These are phyloP conservation scores for Nigrospora osmanthi DNA, from an alignment of 2,329 filamentous ascomycete species.

Conservation along the genomic window DNA sequence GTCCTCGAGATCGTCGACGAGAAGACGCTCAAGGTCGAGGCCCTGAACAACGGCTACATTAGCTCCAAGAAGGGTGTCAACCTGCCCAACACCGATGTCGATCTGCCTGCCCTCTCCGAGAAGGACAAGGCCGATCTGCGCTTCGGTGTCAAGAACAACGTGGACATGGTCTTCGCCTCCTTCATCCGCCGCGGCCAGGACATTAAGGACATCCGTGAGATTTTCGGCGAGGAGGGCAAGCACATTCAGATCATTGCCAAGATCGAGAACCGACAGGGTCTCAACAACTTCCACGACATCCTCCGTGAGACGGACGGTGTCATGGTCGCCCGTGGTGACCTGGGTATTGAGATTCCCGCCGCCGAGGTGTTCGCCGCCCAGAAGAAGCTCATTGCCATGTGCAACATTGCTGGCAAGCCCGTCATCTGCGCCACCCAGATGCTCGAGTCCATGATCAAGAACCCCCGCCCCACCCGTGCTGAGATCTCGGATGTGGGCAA, in stretches of 20 bases:
- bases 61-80: slow-evolving; percentile 99
- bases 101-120: slow-evolving; percentile 92
- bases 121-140: slow-evolving; percentile 93
- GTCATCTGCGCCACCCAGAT: slow-evolving; percentile 99
- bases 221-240: slow-evolving; percentile 85
- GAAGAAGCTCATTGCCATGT: slow-evolving; percentile 99
- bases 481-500: slow-evolving; percentile 99
- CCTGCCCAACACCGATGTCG: slow-evolving; percentile 96
- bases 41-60: slow-evolving; percentile 97
- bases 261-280: slow-evolving; percentile 99
- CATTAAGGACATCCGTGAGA: slow-evolving; percentile 81
- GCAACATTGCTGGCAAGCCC: slow-evolving; percentile 97
- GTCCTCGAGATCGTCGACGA: slow-evolving; percentile 83
- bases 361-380: slow-evolving; percentile 98
- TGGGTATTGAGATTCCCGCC: slow-evolving; percentile 97
- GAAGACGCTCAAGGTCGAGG: slow-evolving; percentile 77
- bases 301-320: slow-evolving; percentile 94
- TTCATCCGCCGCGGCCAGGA: slow-evolving; percentile 95
- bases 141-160: slow-evolving; percentile 97
- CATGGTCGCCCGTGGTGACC: slow-evolving; percentile 98
- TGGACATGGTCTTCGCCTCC: slow-evolving; percentile 98
- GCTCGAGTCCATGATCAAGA: slow-evolving; percentile 99
- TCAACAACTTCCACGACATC: slow-evolving; percentile 99
- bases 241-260: slow-evolving; percentile 99
- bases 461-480: slow-evolving; percentile 93